A percentile compares a stretch with the other conserved stretches of the same genome.
Conservation (phyloP, 768 basidiomycete species). For the Tulasnella calospora region DNA sequence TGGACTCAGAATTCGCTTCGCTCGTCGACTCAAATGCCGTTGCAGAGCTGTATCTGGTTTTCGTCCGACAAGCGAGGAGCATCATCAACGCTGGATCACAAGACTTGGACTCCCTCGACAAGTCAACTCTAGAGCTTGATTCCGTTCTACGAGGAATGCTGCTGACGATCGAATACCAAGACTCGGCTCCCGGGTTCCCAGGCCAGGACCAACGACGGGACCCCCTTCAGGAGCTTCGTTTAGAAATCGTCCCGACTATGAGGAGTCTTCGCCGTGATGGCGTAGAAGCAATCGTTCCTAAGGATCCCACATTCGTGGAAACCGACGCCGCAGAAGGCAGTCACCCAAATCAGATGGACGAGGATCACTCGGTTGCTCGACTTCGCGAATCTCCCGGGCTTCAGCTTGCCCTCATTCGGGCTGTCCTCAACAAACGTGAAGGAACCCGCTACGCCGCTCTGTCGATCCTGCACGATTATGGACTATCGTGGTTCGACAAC, state of each 20-base stretch:
- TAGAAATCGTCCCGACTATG: neutral
- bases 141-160: neutral
- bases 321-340: neutral
- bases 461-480: neutral
- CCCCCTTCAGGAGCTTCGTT: neutral
- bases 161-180: neutral
- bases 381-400: neutral
- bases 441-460: neutral
- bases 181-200: neutral
- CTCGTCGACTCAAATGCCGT: neutral
- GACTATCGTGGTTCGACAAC: neutral
- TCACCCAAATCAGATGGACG: neutral
- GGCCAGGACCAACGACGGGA: neutral
- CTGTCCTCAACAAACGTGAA: neutral
- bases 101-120: neutral
- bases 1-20: neutral
- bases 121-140: neutral
- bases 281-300: neutral
- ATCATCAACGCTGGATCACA: slow-evolving; percentile 4
- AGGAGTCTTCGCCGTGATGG: neutral
- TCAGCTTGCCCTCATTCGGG: neutral
- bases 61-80: neutral
- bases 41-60: neutral
- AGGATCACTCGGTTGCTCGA: neutral
- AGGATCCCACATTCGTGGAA: neutral